phyloP scores from a whole-genome alignment of 441 rosid genomes.

The Biscutella laevigata region DNA sequence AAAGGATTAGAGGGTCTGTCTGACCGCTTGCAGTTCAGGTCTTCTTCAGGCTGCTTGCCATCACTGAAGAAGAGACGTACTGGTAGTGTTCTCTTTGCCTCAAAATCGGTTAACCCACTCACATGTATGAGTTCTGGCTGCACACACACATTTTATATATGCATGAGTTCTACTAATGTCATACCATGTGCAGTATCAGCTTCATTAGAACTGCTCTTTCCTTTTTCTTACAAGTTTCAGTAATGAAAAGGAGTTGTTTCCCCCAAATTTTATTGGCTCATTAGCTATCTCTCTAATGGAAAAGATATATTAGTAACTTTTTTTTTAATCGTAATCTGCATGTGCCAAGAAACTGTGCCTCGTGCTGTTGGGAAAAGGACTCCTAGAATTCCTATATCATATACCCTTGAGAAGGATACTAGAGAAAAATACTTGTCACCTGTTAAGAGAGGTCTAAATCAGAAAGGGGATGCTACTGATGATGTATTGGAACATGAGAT shows the following conservation, averaged over 20 bases:
- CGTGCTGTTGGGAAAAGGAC: conserved; percentile 62
- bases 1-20: conserved; percentile 36
- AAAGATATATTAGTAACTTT: conserved; percentile 15
- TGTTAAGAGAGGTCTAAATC: conserved; percentile 43
- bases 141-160: conserved; percentile 8
- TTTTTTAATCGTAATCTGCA: conserved; percentile 14
- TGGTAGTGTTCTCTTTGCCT: conserved; percentile 30
- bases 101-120: conserved; percentile 5
- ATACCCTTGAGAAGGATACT: conserved; percentile 39
- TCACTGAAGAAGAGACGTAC: conserved; percentile 45
- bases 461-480: conserved; percentile 38
- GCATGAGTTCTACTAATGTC: conserved; percentile 13
- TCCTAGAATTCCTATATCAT: conserved; percentile 49
- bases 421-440: conserved; percentile 52
- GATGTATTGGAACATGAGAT: conserved; percentile 52
- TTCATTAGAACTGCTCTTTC: conserved; percentile 6
- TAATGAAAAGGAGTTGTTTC: no score
- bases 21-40: conserved; percentile 49
- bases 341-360: conserved; percentile 35
- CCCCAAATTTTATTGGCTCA: background rate
- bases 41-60: conserved; percentile 41
- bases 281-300: background rate
- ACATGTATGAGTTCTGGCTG: conserved; percentile 5
- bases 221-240: background rate
- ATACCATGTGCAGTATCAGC: background rate